These are phyloP conservation scores for Suillus decipiens DNA, from an alignment of 768 basidiomycete species.

Conservation along the genomic window DNA sequence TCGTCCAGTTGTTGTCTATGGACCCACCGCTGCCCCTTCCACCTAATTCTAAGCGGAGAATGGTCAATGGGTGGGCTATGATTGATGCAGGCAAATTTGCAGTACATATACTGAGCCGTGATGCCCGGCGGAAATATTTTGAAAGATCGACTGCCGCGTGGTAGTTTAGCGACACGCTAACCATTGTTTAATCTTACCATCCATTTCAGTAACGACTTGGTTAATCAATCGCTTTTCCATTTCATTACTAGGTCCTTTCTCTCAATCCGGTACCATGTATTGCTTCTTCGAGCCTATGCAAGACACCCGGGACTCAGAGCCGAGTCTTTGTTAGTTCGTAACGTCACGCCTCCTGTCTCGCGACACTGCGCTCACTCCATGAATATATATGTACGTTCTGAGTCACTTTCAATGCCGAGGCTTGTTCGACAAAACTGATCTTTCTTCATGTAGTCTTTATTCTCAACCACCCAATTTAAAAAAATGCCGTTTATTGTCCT, in stretches of 20 bases:
- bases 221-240: background rate
- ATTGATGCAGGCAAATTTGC: constrained; percentile 81
- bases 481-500: too few species aligned
- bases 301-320: too few species aligned
- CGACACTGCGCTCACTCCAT: too few species aligned
- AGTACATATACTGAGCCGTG: constrained; percentile 71
- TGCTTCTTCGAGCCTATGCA: too few species aligned
- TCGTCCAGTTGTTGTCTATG: constrained; percentile 52
- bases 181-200: background rate
- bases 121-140: constrained; percentile 72
- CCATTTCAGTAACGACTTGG: background rate
- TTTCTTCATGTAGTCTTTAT: too few species aligned
- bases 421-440: too few species aligned
- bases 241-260: constrained; percentile 7
- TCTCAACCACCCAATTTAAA: too few species aligned
- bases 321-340: too few species aligned
- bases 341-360: too few species aligned
- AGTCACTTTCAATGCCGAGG: too few species aligned
- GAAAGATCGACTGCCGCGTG: constrained; percentile 26
- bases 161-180: constrained; percentile 19
- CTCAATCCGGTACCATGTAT: background rate
- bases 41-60: constrained; percentile 60
- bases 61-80: constrained; percentile 80
- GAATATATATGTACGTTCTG: too few species aligned
- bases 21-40: constrained; percentile 63